phyloP scores from a whole-genome alignment of 208 protist species.

The Herpetomonas samuelpessoai region DNA sequence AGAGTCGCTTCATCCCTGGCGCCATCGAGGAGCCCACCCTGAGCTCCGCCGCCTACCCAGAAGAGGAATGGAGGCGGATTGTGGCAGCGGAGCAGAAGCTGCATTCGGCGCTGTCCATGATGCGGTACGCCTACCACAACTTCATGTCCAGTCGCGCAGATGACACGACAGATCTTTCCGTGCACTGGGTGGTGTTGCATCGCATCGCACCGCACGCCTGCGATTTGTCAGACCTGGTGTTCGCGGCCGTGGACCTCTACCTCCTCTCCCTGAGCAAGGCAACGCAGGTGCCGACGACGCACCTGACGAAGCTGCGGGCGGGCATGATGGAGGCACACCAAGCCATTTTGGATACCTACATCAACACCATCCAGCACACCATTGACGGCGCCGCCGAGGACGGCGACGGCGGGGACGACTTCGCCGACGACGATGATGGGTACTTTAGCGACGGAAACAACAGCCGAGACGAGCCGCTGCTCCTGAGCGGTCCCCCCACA shows the following conservation, averaged over 20 bases:
- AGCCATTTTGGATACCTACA: slow-evolving; percentile 81
- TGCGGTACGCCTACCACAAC: slow-evolving; percentile 81
- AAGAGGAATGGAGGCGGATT: slow-evolving; percentile 65
- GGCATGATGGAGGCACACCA: slow-evolving; percentile 78
- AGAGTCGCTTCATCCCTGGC: slow-evolving; percentile 67
- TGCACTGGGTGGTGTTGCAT: slow-evolving; percentile 90
- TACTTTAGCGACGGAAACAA: slow-evolving; percentile 15
- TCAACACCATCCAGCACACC: slow-evolving; percentile 74
- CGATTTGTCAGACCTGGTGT: slow-evolving; percentile 83
- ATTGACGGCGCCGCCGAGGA: slow-evolving; percentile 40
- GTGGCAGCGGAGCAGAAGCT: slow-evolving; percentile 70
- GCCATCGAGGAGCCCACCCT: slow-evolving; percentile 84
- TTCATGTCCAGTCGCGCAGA: slow-evolving; percentile 85
- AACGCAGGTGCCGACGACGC: slow-evolving; percentile 67
- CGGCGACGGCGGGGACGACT: slow-evolving; percentile 13
- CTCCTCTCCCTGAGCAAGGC: slow-evolving; percentile 76
- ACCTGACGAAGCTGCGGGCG: slow-evolving; percentile 73
- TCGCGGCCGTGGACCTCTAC: slow-evolving; percentile 77
- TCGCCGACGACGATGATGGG: slow-evolving; percentile 18
- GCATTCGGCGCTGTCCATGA: slow-evolving; percentile 74
- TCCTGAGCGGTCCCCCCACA: slow-evolving; percentile 1
- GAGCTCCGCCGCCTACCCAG: slow-evolving; percentile 73
- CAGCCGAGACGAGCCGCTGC: too few relatives aligned
- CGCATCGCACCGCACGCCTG: slow-evolving; percentile 78
- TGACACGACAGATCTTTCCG: slow-evolving; percentile 48